Evolutionary conservation across 805 yeast species (phyloP).

Genomic region (Huiozyma sinensis): DNA sequence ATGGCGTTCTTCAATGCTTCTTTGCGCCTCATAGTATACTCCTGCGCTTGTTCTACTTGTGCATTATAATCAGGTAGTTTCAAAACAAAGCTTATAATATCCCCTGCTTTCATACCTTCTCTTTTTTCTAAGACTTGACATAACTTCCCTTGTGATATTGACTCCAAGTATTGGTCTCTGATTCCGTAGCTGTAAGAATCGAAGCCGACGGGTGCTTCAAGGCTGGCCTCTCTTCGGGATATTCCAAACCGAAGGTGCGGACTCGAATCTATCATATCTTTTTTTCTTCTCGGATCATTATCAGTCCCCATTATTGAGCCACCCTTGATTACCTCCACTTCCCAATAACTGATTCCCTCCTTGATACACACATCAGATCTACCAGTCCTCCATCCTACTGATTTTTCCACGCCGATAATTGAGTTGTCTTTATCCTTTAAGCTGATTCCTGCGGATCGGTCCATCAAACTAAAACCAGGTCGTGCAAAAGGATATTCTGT

Average conservation of each 20-base stretch:
- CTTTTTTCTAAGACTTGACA: slow-evolving; percentile 39
- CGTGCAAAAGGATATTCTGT: slow-evolving; percentile 58
- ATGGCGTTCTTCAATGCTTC: slow-evolving; percentile 12
- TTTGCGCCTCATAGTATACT: slow-evolving; percentile 28
- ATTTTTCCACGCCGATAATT: slow-evolving; percentile 40
- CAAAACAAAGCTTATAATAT: slow-evolving; percentile 69
- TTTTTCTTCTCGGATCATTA: slow-evolving; percentile 8
- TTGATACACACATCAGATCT: slow-evolving; percentile 65
- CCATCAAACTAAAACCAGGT: slow-evolving; percentile 31
- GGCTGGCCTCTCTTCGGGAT: slow-evolving; percentile 72
- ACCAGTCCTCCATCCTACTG: slow-evolving; percentile 70
- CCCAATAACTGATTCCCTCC: slow-evolving; percentile 76
- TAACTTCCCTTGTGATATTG: slow-evolving; percentile 41
- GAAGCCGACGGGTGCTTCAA: slow-evolving; percentile 92
- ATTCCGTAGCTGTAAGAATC: slow-evolving; percentile 92
- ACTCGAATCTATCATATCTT: slow-evolving; percentile 22
- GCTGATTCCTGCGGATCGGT: slow-evolving; percentile 50
- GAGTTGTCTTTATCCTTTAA: slow-evolving; percentile 27
- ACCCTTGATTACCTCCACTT: slow-evolving; percentile 44
- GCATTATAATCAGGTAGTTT: slow-evolving; percentile 46
- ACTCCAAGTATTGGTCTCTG: slow-evolving; percentile 67
- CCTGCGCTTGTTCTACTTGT: slow-evolving; percentile 35
- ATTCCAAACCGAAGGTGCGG: slow-evolving; percentile 75
- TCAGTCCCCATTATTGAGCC: slow-evolving; percentile 8
- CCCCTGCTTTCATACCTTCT: slow-evolving; percentile 50